phyloP scores from a whole-genome alignment of 2,329 filamentous ascomycete species.

The Lanzia echinophila region DNA sequence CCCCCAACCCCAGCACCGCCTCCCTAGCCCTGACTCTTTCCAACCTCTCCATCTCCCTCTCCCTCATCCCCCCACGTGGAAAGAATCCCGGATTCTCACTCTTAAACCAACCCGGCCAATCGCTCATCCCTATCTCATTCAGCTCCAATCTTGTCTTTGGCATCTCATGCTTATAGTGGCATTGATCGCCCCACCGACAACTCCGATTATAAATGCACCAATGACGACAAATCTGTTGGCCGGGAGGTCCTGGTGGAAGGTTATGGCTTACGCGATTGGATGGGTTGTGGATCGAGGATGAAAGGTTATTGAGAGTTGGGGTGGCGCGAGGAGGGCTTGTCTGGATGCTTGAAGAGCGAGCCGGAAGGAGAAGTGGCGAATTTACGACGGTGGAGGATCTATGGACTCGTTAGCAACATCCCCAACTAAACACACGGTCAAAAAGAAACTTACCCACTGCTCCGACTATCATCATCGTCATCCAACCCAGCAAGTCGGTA shows the following conservation, averaged over 20 bases:
- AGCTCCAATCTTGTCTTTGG: constrained; percentile 38
- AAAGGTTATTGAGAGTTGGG: not conserved
- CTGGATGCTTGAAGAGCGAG: not conserved
- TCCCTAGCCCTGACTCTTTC: too few relatives aligned
- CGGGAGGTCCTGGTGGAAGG: not conserved
- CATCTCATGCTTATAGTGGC: constrained; percentile 43
- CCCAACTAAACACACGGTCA: too few relatives aligned
- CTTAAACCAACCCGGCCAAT: constrained; percentile 39
- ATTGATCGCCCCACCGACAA: constrained; percentile 40
- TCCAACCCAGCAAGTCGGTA: constrained; percentile 15
- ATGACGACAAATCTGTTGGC: constrained; percentile 33
- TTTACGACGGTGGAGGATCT: not conserved
- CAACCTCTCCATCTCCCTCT: not conserved
- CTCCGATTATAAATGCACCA: constrained; percentile 42
- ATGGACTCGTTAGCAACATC: not conserved
- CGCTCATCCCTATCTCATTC: constrained; percentile 35
- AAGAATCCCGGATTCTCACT: constrained; percentile 19
- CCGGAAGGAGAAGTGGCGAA: not conserved
- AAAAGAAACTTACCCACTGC: not conserved
- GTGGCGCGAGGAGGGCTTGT: not conserved
- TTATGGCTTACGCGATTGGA: not conserved
- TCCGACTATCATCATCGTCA: not conserved
- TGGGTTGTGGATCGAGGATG: not conserved
- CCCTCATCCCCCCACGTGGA: not conserved
- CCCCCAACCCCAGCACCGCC: too few relatives aligned